Evolutionary conservation across 306 rosid genomes (phyloP), one percentile per base, ranked within the genome.

Genomic region (Castanea crenata): DNA sequence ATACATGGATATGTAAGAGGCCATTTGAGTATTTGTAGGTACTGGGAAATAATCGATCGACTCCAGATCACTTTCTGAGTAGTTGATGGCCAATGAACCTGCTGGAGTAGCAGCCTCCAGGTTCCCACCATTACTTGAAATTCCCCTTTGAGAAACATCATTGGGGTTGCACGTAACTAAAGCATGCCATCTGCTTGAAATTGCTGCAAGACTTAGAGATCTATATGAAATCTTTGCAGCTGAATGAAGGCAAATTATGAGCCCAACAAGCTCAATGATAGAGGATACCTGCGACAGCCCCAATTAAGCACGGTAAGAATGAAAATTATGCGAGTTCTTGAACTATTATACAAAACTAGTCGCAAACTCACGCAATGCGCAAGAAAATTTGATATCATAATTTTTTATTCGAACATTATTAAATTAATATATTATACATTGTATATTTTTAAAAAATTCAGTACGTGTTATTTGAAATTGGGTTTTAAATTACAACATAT

Each of bases 171-270:
- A 88, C 6, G 91, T 87, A 52, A 87, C 85, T 62, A 83, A 44
- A 59, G 91, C 91, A 62, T 87, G 91, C 91, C 88, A 87, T 85
- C 83, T 74, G 79, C 85, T 85, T 12, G 89, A 71, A 19, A 85
- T 78, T 20, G 89, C 80, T 44, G 85, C 82, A 15, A 82, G 86
- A 34, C 82, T 85, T 72, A 83, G 86, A 8, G 91, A 87, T 73
- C 91, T 74, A 49, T 83, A 89, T 29, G 91, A 80, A 56, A 88
- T 85, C 70, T 85, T 88, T 10, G 91, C 76, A 14, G 87, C 89
- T 14, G 86, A 86, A 58, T 88, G 85, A 19, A 88, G 79, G 75
- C 82, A 68, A 54, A 88, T 79, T 34, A 85, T 71, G 31, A 88
- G 52, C 69, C 91, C 91, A 61, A 70, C 84, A 11, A 85, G 82